Base-by-base conservation (phyloP, 2,329 filamentous ascomycete species). In the Penicillium sp. region DNA sequence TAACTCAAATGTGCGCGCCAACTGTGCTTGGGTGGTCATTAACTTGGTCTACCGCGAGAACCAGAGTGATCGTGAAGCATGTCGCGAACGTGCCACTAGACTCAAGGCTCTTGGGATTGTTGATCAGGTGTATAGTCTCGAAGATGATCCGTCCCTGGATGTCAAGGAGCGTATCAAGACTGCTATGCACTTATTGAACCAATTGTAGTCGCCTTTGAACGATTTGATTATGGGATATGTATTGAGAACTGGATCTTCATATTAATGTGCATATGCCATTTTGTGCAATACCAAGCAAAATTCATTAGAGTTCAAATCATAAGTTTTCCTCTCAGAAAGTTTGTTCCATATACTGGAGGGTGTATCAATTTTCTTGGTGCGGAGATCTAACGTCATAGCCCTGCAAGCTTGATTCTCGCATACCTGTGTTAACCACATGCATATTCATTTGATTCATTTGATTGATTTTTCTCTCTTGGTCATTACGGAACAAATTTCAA, bases 11-110 rank as follows among this genome's bases (percentile, higher is more conserved):
- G 88, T 99, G 7, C 87, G 93, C 6, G 82, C 87, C 21, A 88
- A 88, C 46, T 86, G 95, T 65, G 91, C 91, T 62, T 93, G 93
- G 83, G 81, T 96, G 44, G 82, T 96, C 45, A 90, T 88, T 71
- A 97, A 97, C 71, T 82, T 99, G 44, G 90, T 90, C 0, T 96
- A 89, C 81, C 82, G 88, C 60, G 93, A 97, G 60, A 88, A 93
- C 66, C 81, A 84, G 7, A 81, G 76, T 29, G 92, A 96, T 65
- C 78, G 81, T 21, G 78, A 81, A 22, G 84, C 84, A 10, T 90
- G 89, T 60, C 79, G 83, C 29, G 82, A 87, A 65, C 83, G 95
- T 52, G 88, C 87, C 0, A 72, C 77, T 13, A 87, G 90, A 69
- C 79, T 99, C 45, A 84, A 86, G 70, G 84, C 84, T 52, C 74